phyloP scores from a whole-genome alignment of 768 basidiomycete genomes.

The Auricularia cornea region DNA sequence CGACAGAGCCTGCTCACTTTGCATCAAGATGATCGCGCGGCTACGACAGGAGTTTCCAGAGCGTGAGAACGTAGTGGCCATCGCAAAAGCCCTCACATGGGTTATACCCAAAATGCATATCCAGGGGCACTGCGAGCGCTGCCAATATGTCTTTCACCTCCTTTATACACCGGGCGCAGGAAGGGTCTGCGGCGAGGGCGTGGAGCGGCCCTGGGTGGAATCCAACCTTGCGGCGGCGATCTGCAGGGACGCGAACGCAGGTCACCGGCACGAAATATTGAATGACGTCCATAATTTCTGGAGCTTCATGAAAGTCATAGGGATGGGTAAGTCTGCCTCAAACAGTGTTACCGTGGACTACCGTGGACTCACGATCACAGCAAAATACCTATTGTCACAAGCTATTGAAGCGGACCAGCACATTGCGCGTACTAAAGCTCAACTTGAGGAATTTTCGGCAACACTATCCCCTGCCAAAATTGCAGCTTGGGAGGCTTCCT shows the following conservation, averaged over 20 bases:
- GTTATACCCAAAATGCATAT: not conserved
- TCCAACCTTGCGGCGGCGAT: conserved; percentile 12
- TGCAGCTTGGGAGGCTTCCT: no score
- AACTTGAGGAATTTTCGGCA: no score
- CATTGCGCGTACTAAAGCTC: no score
- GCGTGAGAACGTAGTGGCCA: not conserved
- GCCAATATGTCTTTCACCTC: not conserved
- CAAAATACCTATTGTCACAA: no score
- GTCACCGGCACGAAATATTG: conserved; percentile 12
- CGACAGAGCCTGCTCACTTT: not conserved
- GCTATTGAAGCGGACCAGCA: no score
- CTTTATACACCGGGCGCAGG: no score
- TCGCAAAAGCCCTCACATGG: not conserved
- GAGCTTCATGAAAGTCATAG: conserved; percentile 9
- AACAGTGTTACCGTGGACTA: no score
- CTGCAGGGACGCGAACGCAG: conserved; percentile 13
- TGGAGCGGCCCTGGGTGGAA: conserved; percentile 18
- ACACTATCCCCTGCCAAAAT: no score
- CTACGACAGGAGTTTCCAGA: not conserved
- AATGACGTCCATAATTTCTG: conserved; percentile 5
- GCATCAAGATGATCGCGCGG: not conserved
- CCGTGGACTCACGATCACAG: no score
- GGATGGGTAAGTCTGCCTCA: not conserved
- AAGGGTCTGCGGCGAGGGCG: conserved; percentile 18
- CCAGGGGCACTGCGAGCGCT: not conserved